phyloP scores from a whole-genome alignment of 805 yeast species.

The Kazachstania viticola region DNA sequence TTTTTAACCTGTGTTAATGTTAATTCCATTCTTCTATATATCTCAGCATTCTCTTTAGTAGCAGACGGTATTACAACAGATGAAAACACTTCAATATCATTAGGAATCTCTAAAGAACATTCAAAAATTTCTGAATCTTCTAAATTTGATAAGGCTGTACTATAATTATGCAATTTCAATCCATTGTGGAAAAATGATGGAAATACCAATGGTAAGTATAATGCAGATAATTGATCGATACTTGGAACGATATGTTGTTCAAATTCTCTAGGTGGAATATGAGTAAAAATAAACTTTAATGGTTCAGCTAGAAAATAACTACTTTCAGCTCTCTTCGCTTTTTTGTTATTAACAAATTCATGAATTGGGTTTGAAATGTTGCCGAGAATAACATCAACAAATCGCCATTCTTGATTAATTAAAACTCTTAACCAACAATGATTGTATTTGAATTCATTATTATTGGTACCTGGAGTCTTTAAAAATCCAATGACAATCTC shows the following conservation, averaged over 20 bases:
- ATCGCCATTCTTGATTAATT: conserved; percentile 65
- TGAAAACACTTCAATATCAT: conserved; percentile 55
- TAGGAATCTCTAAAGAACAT: conserved; percentile 61
- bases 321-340: conserved; percentile 26
- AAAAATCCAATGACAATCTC: conserved; percentile 75
- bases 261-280: conserved; percentile 66
- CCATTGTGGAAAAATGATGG: conserved; percentile 61
- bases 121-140: conserved; percentile 72
- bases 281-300: conserved; percentile 63
- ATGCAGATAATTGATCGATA: conserved; percentile 62
- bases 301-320: conserved; percentile 78
- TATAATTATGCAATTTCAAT: conserved; percentile 53
- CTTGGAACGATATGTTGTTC: conserved; percentile 86
- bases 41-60: conserved; percentile 6
- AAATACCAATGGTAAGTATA: conserved; percentile 76
- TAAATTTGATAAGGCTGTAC: conserved; percentile 64
- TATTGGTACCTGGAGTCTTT: conserved; percentile 61
- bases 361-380: conserved; percentile 44
- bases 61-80: conserved; percentile 40
- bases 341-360: conserved; percentile 27
- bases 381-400: conserved; percentile 64
- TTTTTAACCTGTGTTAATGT: conserved; percentile 74
- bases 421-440: conserved; percentile 85
- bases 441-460: conserved; percentile 38
- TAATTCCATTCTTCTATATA: conserved; percentile 28